Base-by-base conservation (phyloP, 768 basidiomycete genomes). In the Russula dissimulans region DNA sequence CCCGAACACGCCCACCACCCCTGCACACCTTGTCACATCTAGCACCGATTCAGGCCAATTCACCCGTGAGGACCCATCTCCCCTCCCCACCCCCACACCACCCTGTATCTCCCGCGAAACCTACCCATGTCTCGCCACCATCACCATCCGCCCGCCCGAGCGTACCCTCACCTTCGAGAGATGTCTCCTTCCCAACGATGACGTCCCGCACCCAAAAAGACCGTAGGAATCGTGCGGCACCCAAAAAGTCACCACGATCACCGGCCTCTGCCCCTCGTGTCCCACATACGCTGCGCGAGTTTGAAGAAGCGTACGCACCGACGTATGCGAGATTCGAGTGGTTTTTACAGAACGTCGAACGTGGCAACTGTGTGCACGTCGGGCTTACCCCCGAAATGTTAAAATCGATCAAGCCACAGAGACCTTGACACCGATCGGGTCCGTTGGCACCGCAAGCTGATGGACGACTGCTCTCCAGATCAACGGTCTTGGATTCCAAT, bases 381-480 rank as follows among this genome's bases (percentile, higher is more conserved):
- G 59, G 59, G 59, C 46, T 60, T 39, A 54, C 53, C 3, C 38
- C 59, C 31, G 59, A 60, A 17, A 32, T 60, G 59, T 43, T 54
- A 41, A 48, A 54, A 15, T 5, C 38, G 15, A 29, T 26, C 22
- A 12, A 48, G 15, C 1, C 14, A 18, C 18, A 5, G 7, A 10
- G 10, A 5, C 34, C 34, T 36, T 36, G 34, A 36, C 17, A n/a
- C 12, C 17, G 17, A 11, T 32, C 14, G 4, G 39, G 29, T 14
- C 4, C n/a, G 29, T 29, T 36, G 7, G 14, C 41, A 14, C 41
- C 41, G 11, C 4, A 46, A 46, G 45, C 45, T 4, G 9, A 12
- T 46, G 10, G 45, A 9, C 2, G 22, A 26, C 22, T 26, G 2
- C 22, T 26, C 22, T 26, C 22, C 22, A 26, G 22, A 26, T 26